These are phyloP conservation scores for Pseudozyma hubeiensis DNA, from an alignment of 1,284 basidiomycete genomes.

Conservation along the genomic window DNA sequence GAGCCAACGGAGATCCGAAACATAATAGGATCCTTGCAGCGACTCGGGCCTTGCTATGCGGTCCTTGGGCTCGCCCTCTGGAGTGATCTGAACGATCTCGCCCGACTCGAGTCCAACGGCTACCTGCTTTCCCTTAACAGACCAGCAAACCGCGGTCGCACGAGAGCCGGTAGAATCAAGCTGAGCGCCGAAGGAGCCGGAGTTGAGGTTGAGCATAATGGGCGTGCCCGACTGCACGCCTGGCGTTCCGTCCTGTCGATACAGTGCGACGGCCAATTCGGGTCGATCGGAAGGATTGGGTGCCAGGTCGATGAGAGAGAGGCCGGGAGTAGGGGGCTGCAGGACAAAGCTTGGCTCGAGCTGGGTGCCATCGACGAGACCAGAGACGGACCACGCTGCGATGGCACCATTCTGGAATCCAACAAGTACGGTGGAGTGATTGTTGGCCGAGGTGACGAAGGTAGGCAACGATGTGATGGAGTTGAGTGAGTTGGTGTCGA, in stretches of 20 bases:
- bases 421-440: conserved; percentile 30
- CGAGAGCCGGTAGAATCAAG: conserved; percentile 30
- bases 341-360: conserved; percentile 43
- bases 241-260: conserved; percentile 64
- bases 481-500: conserved; percentile 31
- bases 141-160: conserved; percentile 77
- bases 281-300: conserved; percentile 71
- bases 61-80: conserved; percentile 75
- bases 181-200: conserved; percentile 43
- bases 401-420: conserved; percentile 55
- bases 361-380: conserved; percentile 27
- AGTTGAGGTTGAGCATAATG: conserved; percentile 43
- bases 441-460: conserved; percentile 50
- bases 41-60: conserved; percentile 73
- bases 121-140: conserved; percentile 85
- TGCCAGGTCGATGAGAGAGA: conserved; percentile 58
- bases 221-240: conserved; percentile 55
- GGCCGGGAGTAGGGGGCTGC: conserved; percentile 38
- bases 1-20: conserved; percentile 76
- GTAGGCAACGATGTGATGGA: conserved; percentile 38
- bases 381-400: conserved; percentile 46
- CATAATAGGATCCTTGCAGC: conserved; percentile 72
- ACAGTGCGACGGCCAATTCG: conserved; percentile 68
- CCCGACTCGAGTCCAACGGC: conserved; percentile 80
- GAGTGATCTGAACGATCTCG: conserved; percentile 78